Evolutionary conservation across 2,329 filamentous ascomycete species (phyloP).

Genomic region (Pseudocercospora musae): DNA sequence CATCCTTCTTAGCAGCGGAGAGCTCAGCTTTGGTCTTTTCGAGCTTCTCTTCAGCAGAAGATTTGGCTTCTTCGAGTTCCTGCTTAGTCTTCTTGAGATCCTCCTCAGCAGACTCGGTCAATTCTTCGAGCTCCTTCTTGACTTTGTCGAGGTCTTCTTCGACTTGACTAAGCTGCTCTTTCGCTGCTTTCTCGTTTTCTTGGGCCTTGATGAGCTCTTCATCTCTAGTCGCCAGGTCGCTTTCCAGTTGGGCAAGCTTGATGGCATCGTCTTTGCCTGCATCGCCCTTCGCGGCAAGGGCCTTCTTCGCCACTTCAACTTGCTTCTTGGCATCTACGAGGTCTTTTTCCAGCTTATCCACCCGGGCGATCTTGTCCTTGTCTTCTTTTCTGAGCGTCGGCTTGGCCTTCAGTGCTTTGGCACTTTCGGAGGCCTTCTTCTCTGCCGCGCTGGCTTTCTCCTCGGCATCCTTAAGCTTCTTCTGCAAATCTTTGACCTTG

Average conservation of each 20-base stretch:
- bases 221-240: neutral
- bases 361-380: conserved; percentile 15
- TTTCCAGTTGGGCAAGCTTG: neutral
- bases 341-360: conserved; percentile 8
- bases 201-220: conserved; percentile 11
- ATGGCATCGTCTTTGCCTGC: neutral
- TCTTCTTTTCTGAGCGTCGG: conserved; percentile 11
- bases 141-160: conserved; percentile 7
- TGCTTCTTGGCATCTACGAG: conserved; percentile 12
- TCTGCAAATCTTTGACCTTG: conserved; percentile 11
- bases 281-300: neutral
- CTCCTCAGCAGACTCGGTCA: conserved; percentile 12
- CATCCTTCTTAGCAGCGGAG: conserved; percentile 1
- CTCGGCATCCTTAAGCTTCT: conserved; percentile 15
- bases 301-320: conserved; percentile 5
- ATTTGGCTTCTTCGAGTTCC: conserved; percentile 9
- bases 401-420: conserved; percentile 4
- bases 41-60: conserved; percentile 3
- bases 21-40: conserved; percentile 1
- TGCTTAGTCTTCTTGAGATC: conserved; percentile 15
- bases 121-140: conserved; percentile 12
- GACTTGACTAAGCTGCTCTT: conserved; percentile 9
- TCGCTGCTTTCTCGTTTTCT: conserved; percentile 13
- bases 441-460: conserved; percentile 10
- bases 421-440: conserved; percentile 7